Percentiles rank a stretch among this genome's conserved stretches.
Evolutionary conservation across 2,329 filamentous ascomycete genomes (phyloP).

Genomic region (Colletotrichum tanaceti): DNA sequence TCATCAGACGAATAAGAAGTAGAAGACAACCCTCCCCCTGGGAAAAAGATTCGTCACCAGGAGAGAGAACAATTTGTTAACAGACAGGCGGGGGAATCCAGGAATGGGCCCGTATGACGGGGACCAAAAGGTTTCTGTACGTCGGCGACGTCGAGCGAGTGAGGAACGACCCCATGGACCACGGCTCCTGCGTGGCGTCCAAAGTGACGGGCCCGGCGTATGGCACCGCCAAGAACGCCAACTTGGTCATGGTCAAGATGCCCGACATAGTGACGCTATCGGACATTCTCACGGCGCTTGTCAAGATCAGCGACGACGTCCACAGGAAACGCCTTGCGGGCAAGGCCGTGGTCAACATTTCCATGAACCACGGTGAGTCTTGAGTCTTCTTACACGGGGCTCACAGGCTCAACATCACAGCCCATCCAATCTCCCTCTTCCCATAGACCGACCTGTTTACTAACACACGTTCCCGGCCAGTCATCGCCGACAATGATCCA

Average conservation of each 20-base stretch:
- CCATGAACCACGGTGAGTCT: constrained; percentile 6
- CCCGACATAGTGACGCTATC: background rate
- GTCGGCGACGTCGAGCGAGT: background rate
- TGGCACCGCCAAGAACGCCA: constrained; percentile 26
- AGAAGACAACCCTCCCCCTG: too few relatives aligned
- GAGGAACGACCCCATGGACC: background rate
- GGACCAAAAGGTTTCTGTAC: constrained; percentile 9
- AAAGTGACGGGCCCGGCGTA: constrained; percentile 18
- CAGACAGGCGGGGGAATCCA: background rate
- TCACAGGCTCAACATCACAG: too few relatives aligned
- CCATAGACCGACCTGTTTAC: background rate
- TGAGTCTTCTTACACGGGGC: too few relatives aligned
- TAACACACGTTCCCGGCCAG: background rate
- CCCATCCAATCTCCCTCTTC: background rate
- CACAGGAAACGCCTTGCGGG: constrained; percentile 3
- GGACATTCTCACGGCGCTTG: background rate
- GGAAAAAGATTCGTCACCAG: too few relatives aligned
- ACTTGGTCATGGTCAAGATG: constrained; percentile 20
- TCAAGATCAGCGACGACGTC: constrained; percentile 17
- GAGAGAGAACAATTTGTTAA: background rate
- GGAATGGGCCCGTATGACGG: constrained; percentile 22
- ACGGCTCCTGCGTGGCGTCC: constrained; percentile 29
- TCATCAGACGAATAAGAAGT: too few relatives aligned
- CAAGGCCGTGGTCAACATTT: constrained; percentile 15
- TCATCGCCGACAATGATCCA: too few relatives aligned